Base-by-base conservation (phyloP, 768 basidiomycete species). In the Russula ochroleuca region DNA sequence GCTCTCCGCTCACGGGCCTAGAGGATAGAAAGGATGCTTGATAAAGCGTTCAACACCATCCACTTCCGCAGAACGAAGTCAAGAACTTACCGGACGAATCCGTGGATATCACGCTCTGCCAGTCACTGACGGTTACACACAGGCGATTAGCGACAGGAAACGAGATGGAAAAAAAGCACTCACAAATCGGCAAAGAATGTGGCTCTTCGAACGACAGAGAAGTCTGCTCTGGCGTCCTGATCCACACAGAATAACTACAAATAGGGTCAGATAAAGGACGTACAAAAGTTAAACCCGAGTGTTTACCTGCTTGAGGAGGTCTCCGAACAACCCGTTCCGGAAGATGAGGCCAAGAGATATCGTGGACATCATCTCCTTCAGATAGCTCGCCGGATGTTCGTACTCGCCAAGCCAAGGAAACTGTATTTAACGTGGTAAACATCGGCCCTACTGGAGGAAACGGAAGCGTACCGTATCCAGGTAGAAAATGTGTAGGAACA, bases 351-450 rank as follows among this genome's bases (percentile, higher is more conserved):
- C 63, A 8, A 28, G 6, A 9, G 63, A 55, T 13, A 61, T 17
- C n/a, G 48, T 45, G 48, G 63, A 55, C 63, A 45, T 56, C 63
- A 64, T 60, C 54, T 45, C 48, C 23, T 61, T 55, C 23, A 64
- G 33, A 51, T 60, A 64, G 41, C 59, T 64, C 21, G 19, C 47
- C n/a, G 63, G 63, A 37, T 61, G 38, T 13, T 60, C 58, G 33
- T 43, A n/a, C 59, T 49, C 38, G 31, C 63, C 63, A 5, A 64
- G 23, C 63, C 63, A 64, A 38, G 63, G 63, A 64, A 64, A 64
- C 63, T 64, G 43, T 45, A 50, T n/a, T 14, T 0, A 40, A 31
- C 23, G 5, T 37, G 2, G 23, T 60, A 21, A 64, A n/a, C 17
- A 17, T 38, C 28, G 19, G 31, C n/a, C n/a, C 19, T 25, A n/a